Conservation (phyloP, 108 stramenopile genomes). For the Aurantiochytrium sp. region DNA sequence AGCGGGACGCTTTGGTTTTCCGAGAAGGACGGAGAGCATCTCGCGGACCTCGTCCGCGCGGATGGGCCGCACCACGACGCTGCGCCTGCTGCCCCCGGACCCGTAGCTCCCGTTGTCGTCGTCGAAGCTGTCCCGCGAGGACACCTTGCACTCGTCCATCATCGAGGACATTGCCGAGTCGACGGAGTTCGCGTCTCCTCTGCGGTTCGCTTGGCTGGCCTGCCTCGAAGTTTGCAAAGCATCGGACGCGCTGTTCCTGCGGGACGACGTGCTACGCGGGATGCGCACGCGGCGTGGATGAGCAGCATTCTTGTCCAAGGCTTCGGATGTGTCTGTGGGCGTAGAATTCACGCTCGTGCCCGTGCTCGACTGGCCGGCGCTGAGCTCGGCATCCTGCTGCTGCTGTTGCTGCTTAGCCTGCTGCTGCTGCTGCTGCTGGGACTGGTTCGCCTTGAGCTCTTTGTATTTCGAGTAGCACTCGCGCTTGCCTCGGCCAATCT, state of each 20-base stretch:
- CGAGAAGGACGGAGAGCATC: conserved; percentile 30
- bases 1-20: background rate
- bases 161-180: too few species aligned
- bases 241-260: too few species aligned
- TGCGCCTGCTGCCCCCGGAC: background rate
- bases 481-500: conserved; percentile 21
- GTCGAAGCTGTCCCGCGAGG: background rate
- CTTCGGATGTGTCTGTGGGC: too few species aligned
- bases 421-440: background rate
- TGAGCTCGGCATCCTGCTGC: too few species aligned
- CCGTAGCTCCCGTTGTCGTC: background rate
- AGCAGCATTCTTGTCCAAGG: background rate
- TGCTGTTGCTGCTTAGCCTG: too few species aligned
- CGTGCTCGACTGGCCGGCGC: too few species aligned
- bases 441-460: conserved; percentile 40
- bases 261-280: too few species aligned
- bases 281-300: too few species aligned
- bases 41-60: conserved; percentile 37
- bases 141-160: background rate
- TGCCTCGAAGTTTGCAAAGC: too few species aligned
- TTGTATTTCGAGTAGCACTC: conserved; percentile 49
- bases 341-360: too few species aligned
- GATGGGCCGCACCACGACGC: conserved; percentile 31
- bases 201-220: too few species aligned
- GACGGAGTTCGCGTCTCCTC: too few species aligned